A percentile compares a stretch with the other conserved stretches of the same genome.
Evolutionary conservation across 1,284 basidiomycete species (phyloP).

Genomic region (Hemileia vastatrix): DNA sequence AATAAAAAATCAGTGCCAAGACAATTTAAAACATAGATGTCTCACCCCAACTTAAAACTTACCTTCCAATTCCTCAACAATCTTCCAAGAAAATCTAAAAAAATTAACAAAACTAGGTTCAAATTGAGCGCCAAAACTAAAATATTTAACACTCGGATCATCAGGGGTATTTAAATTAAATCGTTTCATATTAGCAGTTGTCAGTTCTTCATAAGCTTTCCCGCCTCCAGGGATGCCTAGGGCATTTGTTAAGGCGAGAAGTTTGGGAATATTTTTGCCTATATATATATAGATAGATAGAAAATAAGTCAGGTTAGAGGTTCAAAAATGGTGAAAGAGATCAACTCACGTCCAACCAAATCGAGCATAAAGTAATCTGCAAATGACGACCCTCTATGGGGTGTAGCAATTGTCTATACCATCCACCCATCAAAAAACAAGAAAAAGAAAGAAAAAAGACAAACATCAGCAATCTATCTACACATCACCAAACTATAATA

Average conservation of each 20-base stretch:
- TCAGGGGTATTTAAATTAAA: conserved; percentile 82
- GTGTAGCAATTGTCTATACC: conserved; percentile 69
- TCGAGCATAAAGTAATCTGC: conserved; percentile 82
- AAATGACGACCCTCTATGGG: conserved; percentile 84
- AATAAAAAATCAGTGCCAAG: conserved; percentile 46
- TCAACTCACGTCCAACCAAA: conserved; percentile 55
- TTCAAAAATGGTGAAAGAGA: conserved; percentile 10
- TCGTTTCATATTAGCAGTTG: conserved; percentile 68
- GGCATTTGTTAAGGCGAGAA: conserved; percentile 54
- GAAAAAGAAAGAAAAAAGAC: not conserved
- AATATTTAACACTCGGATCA: conserved; percentile 66
- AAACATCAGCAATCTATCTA: not conserved
- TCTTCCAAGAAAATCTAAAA: conserved; percentile 47
- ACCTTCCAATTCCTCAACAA: conserved; percentile 11
- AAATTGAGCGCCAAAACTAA: conserved; percentile 84
- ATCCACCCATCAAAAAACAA: too few relatives aligned
- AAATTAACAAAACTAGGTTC: conserved; percentile 78
- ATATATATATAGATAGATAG: conserved; percentile 41
- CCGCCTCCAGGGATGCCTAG: conserved; percentile 76
- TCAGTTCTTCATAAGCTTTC: conserved; percentile 76
- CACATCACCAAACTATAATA: not conserved
- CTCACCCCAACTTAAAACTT: too few relatives aligned
- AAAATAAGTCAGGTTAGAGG: conserved; percentile 50
- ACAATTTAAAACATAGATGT: too few relatives aligned
- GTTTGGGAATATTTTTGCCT: conserved; percentile 46